Evolutionary conservation across 352 stramenopile genomes (phyloP), one percentile per base, ranked within the genome.

Genomic region (Globisporangium iwayamae): DNA sequence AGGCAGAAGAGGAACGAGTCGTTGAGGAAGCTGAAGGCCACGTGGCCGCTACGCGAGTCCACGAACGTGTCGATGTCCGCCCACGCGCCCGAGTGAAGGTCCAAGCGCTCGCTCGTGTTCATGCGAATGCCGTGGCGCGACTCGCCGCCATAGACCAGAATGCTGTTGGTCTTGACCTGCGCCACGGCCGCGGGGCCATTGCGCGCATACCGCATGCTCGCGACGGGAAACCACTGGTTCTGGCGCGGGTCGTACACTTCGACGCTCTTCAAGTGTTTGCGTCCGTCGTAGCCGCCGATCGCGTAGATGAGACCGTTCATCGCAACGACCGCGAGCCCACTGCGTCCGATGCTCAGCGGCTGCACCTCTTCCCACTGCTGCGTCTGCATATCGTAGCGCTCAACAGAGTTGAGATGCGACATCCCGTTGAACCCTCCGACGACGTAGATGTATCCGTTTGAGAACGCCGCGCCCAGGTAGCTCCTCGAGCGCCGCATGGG

Each of bases 341-440:
- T 90, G 1, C 83, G 81, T 7, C 75, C 78, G 32, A 78, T 73
- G 9, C 71, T 71, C 14, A 92, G 60, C 4, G 78, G 70, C 16
- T 79, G 70, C 39, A 88, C 70, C 38, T 77, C 62, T 39, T 90
- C 78, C 83, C 83, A 92, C 36, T 67, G 43, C 5, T 77, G 69
- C 1, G 67, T 75, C 41, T 72, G 28, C 3, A 86, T 22, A 56
- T 87, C 63, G 34, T 85, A 91, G 3, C 79, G 66, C 59, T 93
- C 83, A 20, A 91, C 81, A 0, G 73, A 78, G 0, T 68, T 71
- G 4, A 90, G 60, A 51, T 93, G 81, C 1, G 71, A 70, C n/a
- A 80, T 74, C 0, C 83, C 83, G 56, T 93, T 91, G 60, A 91
- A 93, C 0, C 83, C 83, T 2, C 83, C 83, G 2, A 93, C 73